Evolutionary conservation across 2,329 filamentous ascomycete genomes (phyloP).

Genomic region (Aspergillaceae sp.): DNA sequence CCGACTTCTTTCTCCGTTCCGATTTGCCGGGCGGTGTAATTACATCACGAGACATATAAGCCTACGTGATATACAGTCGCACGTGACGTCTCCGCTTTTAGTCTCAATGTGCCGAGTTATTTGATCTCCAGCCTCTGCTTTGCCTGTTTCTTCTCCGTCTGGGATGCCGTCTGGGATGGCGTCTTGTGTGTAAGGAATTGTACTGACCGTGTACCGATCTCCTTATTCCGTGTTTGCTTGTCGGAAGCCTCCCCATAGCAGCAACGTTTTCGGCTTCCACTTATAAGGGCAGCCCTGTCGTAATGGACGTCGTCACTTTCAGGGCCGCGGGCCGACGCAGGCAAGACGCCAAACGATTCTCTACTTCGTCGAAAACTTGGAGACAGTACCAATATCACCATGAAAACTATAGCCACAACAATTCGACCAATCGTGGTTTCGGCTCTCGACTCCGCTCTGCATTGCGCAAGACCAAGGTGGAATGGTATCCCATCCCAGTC

Average conservation of each 20-base stretch:
- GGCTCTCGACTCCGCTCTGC: slow-evolving; percentile 49
- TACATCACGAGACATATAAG: neutral
- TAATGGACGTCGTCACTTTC: slow-evolving; percentile 27
- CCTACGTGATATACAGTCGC: neutral
- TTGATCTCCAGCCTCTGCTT: neutral
- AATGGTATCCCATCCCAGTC: slow-evolving; percentile 87
- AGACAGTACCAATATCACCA: slow-evolving; percentile 34
- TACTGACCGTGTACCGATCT: slow-evolving; percentile 29
- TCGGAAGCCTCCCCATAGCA: slow-evolving; percentile 2
- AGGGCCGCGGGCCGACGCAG: slow-evolving; percentile 22
- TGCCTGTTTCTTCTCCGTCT: neutral
- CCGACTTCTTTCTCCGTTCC: neutral
- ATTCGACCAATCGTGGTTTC: slow-evolving; percentile 43
- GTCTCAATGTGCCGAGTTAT: neutral
- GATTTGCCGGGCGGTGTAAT: slow-evolving; percentile 16
- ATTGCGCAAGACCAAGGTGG: slow-evolving; percentile 56
- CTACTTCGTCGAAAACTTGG: slow-evolving; percentile 31
- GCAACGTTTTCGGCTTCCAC: slow-evolving; percentile 9
- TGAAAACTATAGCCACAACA: slow-evolving; percentile 28
- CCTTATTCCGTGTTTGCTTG: slow-evolving; percentile 15
- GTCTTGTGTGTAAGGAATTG: slow-evolving; percentile 21
- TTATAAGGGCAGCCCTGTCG: slow-evolving; percentile 14
- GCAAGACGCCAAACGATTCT: slow-evolving; percentile 26
- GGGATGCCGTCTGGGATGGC: neutral
- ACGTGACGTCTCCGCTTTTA: neutral